Evolutionary conservation across 139 green algal species (phyloP), one percentile per base, ranked within the genome.

Genomic region (Zygnema circumcarinatum): DNA sequence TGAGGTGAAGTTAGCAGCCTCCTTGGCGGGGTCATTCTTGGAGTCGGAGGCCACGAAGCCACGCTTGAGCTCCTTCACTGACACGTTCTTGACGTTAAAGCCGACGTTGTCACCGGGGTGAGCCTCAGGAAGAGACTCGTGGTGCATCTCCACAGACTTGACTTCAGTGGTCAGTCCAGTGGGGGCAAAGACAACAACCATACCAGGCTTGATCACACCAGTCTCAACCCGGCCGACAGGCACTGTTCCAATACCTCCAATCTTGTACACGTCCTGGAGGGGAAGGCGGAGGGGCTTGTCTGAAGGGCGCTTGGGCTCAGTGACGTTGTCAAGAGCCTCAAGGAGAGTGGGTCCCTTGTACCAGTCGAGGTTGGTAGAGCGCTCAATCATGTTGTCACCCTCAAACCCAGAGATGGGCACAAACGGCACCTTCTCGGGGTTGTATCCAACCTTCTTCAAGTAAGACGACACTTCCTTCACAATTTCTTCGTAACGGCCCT

Each of bases 61-160:
- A 53, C 83, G 72, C 74, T 90, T 82, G 29, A 90, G 38, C 73
- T 90, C 83, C 88, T 87, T 87, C 40, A 90, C 88, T n/a, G 72
- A 81, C 87, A 91, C 83, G 67, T 90, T 87, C 95, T 99, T 99
- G 90, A 99, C 96, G 94, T 99, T 99, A 94, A 99, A 98, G 94
- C 97, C 97, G 35, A 99, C 97, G 92, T 99, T 99, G 96, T 99
- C 97, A 88, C 97, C 97, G 79, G 97, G 96, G 79, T 92, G 92
- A 67, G 92, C 93, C 85, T 91, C 76, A 36, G 89, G 94, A 86
- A 99, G 94, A 87, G 94, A 94, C 96, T 99, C 97, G 94, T 99
- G 97, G 95, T 99, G 97, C 97, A 99, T 99, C 96, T 99, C 97
- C 87, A 99, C 96, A 62, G 97, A 98, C 94, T 98, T 98, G 76